Base-by-base conservation (phyloP, 805 yeast genomes). In the Lachancea quebecensis region DNA sequence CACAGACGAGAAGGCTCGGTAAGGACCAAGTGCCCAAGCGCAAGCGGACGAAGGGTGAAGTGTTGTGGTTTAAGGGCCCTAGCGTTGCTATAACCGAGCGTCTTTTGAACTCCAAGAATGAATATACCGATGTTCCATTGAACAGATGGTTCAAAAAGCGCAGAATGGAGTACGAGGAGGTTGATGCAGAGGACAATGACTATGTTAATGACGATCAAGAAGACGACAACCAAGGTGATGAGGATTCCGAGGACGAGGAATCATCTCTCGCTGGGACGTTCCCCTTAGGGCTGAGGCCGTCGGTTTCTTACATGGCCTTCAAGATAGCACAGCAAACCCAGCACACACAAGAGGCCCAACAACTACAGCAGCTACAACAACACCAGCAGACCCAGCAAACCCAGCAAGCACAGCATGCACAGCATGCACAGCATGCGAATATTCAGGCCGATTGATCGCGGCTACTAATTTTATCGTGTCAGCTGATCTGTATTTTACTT, bases 301-400 rank as follows among this genome's bases (percentile, higher is more conserved):
- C 85, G 42, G 86, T 88, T 2, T 72, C 73, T 56, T 89, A 85
- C 58, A 62, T 88, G 58, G 85, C 87, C 1, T 80, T 75, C 75
- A 78, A 74, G 58, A 42, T 62, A 14, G 45, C 44, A 11, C 49
- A 42, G 21, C 51, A 45, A 17, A 33, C 16, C 14, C 16, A 17
- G 4, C 14, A 11, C 10, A 12, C 28, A 11, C 29, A 36, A 29
- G 6, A 36, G 7, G 29, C 12, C 30, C 15, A 37, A 17, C 8
- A 14, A 11, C 36, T n/a, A n/a, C n/a, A n/a, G n/a, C n/a, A n/a
- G n/a, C n/a, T n/a, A n/a, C n/a, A n/a, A n/a, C n/a, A n/a, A n/a
- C n/a, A n/a, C n/a, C n/a, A 31, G 15, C 34, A 31, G 8, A 31
- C 34, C 6, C 25, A 21, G 7, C 6, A 21, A 21, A 21, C 25